Evolutionary conservation across 2,329 filamentous ascomycete genomes (phyloP), one percentile per base, ranked within the genome.

Genomic region (Fusarium chlamydosporum): DNA sequence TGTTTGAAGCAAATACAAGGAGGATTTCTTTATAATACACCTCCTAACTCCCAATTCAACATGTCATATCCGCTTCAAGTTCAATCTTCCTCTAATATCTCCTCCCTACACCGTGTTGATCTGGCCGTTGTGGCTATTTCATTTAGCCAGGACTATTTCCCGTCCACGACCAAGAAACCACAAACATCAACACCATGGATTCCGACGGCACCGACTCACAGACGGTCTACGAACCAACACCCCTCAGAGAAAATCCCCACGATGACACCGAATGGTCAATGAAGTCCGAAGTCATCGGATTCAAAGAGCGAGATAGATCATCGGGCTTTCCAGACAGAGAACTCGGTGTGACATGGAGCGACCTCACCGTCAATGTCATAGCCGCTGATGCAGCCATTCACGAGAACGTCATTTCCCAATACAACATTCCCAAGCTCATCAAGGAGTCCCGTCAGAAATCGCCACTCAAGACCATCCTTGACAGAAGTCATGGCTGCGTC

Each of bases 401-500:
- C 66, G 89, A 92, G 70, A 88, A 91, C 50, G 84, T 91, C 48
- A 52, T 87, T 2, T 86, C 86, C 0, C 88, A 87, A 67, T 86
- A 85, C 79, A 87, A 87, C 73, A 76, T 89, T 4, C 80, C 83
- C 29, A 81, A 85, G 35, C 79, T 83, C n/a, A 69, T 85, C 67
- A 84, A 81, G 69, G 88, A 89, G 67, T 80, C 79, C 58, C 81
- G 80, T 67, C 81, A 80, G 42, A 88, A 86, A 70, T 84, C 86
- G 0, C 87, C 89, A 0, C 77, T 90, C 20, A 86, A 86, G 66
- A 90, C 88, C 0, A 89, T 93, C 45, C 78, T 93, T 23, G 84
- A 91, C 54, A 83, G 87, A 70, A 87, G 85, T 59, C 86, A 89
- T 74, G 91, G 91, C 12, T 91, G 89, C 68, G 87, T 93, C 51